These are phyloP conservation scores for Symbiodinium pilosum DNA, from an alignment of 73 alveolate genomes.

Conservation along the genomic window DNA sequence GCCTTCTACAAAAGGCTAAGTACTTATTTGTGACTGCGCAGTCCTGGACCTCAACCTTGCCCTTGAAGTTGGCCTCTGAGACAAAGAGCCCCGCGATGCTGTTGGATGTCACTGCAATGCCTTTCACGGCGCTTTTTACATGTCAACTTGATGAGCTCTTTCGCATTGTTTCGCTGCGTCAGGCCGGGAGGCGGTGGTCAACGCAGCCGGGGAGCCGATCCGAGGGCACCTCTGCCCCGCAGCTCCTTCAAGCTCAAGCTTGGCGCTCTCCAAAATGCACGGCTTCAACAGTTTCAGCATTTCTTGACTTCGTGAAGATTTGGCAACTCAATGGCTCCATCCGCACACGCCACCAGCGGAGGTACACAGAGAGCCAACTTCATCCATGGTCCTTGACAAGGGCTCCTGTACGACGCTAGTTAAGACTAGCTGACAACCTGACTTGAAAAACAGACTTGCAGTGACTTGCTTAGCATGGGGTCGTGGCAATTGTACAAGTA, in stretches of 20 bases:
- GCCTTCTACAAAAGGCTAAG: neutral
- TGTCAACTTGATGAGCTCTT: neutral
- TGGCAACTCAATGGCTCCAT: conserved; percentile 41
- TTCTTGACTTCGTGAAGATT: too few relatives aligned
- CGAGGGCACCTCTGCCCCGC: conserved; percentile 24
- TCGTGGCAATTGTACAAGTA: neutral
- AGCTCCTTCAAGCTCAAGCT: neutral
- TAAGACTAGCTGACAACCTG: neutral
- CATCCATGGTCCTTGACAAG: conserved; percentile 77
- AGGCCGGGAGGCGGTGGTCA: neutral
- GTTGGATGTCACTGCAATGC: conserved; percentile 52
- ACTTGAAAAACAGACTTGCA: too few relatives aligned
- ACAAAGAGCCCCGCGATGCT: conserved; percentile 75
- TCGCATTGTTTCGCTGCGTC: neutral
- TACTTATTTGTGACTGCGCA: neutral
- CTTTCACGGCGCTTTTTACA: neutral
- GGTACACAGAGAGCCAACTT: conserved; percentile 60
- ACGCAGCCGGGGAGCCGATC: conserved; percentile 11
- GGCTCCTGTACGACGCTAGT: neutral
- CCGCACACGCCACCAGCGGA: conserved; percentile 94
- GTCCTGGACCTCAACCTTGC: conserved; percentile 60
- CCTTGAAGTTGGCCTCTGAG: conserved; percentile 35
- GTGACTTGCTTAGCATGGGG: neutral
- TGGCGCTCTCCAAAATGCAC: neutral
- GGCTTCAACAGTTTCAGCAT: neutral